A percentile compares a stretch with the other conserved stretches of the same genome.
Conservation (phyloP, 139 green algal genomes). For the Deuterostichococcus epilithicus region DNA sequence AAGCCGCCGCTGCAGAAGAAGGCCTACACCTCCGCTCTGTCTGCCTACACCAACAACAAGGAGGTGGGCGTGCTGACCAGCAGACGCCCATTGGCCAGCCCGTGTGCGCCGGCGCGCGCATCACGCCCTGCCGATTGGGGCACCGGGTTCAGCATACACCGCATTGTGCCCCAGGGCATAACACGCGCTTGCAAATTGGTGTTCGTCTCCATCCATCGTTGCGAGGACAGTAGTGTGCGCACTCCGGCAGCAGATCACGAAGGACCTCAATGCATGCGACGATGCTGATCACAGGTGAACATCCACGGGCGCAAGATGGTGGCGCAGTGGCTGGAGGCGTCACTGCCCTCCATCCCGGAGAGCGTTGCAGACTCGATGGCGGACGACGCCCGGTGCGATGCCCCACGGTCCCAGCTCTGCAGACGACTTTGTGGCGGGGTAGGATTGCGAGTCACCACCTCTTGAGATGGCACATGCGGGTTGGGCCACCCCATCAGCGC, state of each 20-base stretch:
- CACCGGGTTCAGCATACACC: too few relatives aligned
- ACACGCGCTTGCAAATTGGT: too few relatives aligned
- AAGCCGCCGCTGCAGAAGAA: neutral
- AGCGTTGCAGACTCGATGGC: neutral
- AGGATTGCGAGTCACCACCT: too few relatives aligned
- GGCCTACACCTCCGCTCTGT: neutral
- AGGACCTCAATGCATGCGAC: conserved; percentile 2
- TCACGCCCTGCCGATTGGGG: too few relatives aligned
- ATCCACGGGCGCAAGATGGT: conserved; percentile 19
- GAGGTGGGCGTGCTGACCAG: conserved; percentile 1
- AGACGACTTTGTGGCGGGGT: too few relatives aligned
- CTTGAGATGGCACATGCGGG: too few relatives aligned
- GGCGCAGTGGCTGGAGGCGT: conserved; percentile 20
- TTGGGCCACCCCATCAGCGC: too few relatives aligned
- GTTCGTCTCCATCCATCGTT: too few relatives aligned
- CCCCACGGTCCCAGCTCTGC: neutral
- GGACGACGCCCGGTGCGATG: neutral
- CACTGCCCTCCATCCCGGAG: conserved; percentile 18
- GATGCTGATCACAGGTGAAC: conserved; percentile 9
- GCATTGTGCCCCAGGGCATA: too few relatives aligned
- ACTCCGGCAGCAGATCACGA: too few relatives aligned
- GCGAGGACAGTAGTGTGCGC: too few relatives aligned
- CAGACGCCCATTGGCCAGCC: conserved; percentile 8
- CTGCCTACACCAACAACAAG: neutral
- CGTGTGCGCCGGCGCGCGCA: neutral